Evolutionary conservation across 2,329 filamentous ascomycete species (phyloP).

Genomic region (Cordyceps sp.): DNA sequence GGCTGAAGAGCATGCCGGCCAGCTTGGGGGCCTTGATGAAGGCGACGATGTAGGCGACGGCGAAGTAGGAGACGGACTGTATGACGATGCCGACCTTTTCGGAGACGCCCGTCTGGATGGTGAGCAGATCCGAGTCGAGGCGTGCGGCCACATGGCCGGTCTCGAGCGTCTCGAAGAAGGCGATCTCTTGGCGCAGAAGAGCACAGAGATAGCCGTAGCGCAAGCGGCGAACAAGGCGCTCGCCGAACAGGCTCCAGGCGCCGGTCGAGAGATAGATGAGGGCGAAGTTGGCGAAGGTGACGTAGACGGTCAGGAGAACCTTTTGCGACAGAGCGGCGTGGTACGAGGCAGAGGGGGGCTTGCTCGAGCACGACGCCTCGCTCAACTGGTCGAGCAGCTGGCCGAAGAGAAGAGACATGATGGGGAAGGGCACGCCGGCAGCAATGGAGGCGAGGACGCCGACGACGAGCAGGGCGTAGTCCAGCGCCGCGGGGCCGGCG

Average conservation of each 20-base stretch:
- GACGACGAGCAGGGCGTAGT: conserved; percentile 22
- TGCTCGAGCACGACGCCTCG: conserved; percentile 27
- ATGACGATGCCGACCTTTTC: conserved; percentile 55
- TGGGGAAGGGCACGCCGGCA: conserved; percentile 44
- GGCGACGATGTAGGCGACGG: conserved; percentile 49
- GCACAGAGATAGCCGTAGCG: conserved; percentile 42
- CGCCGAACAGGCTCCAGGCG: conserved; percentile 48
- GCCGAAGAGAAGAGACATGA: conserved; percentile 48
- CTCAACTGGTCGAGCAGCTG: conserved; percentile 46
- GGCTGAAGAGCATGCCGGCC: conserved; percentile 45
- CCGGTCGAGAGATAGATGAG: conserved; percentile 47
- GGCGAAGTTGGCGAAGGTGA: conserved; percentile 45
- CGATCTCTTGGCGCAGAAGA: conserved; percentile 42
- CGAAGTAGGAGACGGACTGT: conserved; percentile 45
- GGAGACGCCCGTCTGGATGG: conserved; percentile 49
- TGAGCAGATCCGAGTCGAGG: conserved; percentile 48
- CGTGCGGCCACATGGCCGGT: conserved; percentile 47
- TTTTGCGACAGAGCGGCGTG: conserved; percentile 30
- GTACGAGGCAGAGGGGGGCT: conserved; percentile 6
- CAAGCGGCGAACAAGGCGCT: conserved; percentile 44
- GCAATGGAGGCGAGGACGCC: conserved; percentile 31
- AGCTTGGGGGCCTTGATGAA: conserved; percentile 47
- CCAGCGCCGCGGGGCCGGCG: conserved; percentile 24
- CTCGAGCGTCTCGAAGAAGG: conserved; percentile 46
- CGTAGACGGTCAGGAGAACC: conserved; percentile 44